Evolutionary conservation across 331 rosid genomes (phyloP).

Genomic region (Saraca asoca): DNA sequence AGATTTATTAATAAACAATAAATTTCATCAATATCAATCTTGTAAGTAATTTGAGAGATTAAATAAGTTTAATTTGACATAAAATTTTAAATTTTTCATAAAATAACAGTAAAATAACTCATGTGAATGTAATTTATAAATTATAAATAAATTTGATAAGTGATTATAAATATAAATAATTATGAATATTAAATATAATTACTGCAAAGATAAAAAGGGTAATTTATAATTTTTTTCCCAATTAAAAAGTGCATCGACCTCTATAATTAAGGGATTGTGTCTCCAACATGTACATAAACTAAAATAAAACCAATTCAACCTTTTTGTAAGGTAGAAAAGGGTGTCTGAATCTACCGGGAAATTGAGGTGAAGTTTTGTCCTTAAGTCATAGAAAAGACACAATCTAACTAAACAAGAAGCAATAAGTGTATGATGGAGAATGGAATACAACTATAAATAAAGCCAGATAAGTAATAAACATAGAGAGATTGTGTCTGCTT

Average conservation of each 20-base stretch:
- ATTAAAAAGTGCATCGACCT: constrained; percentile 36
- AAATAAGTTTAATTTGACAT: too few relatives aligned
- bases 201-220: too few relatives aligned
- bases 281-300: constrained; percentile 42
- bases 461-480: constrained; percentile 40
- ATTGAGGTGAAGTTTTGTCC: constrained; percentile 75
- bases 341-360: constrained; percentile 88
- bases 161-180: too few relatives aligned
- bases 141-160: too few relatives aligned
- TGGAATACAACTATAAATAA: constrained; percentile 18
- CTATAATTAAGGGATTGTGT: constrained; percentile 40
- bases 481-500: constrained; percentile 36
- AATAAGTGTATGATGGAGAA: constrained; percentile 19
- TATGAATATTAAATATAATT: too few relatives aligned
- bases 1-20: too few relatives aligned
- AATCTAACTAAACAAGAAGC: constrained; percentile 41
- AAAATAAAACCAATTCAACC: constrained; percentile 42
- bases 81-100: too few relatives aligned
- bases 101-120: too few relatives aligned
- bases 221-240: too few relatives aligned
- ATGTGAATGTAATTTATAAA: too few relatives aligned
- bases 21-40: too few relatives aligned
- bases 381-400: constrained; percentile 53
- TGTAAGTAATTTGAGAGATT: too few relatives aligned
- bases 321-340: constrained; percentile 49